A percentile compares a stretch with the other conserved stretches of the same genome.
Evolutionary conservation across 495 filamentous ascomycete genomes (phyloP).

Genomic region (Xylaria cubensis): DNA sequence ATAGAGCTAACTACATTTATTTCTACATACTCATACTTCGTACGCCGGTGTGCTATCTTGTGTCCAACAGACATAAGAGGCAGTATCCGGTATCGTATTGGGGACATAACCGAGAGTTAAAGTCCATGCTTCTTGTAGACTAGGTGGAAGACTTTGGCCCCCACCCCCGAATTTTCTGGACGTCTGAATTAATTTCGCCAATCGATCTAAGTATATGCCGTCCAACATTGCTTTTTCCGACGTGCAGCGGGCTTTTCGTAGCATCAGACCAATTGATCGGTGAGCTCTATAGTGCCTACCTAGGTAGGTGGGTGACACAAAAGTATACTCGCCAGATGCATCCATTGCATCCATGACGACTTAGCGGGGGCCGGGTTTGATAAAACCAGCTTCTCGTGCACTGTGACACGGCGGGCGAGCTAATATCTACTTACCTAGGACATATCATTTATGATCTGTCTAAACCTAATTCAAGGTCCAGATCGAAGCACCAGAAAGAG

Average conservation of each 20-base stretch:
- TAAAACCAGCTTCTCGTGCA: background rate
- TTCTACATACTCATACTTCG: background rate
- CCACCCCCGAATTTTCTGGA: background rate
- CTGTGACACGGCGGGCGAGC: background rate
- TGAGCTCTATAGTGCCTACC: background rate
- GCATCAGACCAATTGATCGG: background rate
- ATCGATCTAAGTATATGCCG: slow-evolving; percentile 4
- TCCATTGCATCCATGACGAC: background rate
- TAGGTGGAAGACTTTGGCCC: background rate
- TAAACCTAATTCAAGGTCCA: background rate
- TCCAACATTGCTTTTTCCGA: slow-evolving; percentile 3
- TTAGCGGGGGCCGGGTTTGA: background rate
- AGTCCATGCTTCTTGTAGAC: background rate
- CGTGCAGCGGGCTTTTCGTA: background rate
- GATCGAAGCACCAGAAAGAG: background rate
- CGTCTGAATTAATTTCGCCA: background rate
- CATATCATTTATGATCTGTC: too few species aligned
- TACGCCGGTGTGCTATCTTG: background rate
- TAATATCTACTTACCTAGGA: too few species aligned
- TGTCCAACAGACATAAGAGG: too few species aligned
- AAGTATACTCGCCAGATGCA: background rate
- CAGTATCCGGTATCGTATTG: too few species aligned
- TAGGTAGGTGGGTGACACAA: background rate
- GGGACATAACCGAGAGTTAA: too few species aligned
- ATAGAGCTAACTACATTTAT: background rate